phyloP scores from a whole-genome alignment of 805 yeast species.

The Saccharomycodes ludwigii region DNA sequence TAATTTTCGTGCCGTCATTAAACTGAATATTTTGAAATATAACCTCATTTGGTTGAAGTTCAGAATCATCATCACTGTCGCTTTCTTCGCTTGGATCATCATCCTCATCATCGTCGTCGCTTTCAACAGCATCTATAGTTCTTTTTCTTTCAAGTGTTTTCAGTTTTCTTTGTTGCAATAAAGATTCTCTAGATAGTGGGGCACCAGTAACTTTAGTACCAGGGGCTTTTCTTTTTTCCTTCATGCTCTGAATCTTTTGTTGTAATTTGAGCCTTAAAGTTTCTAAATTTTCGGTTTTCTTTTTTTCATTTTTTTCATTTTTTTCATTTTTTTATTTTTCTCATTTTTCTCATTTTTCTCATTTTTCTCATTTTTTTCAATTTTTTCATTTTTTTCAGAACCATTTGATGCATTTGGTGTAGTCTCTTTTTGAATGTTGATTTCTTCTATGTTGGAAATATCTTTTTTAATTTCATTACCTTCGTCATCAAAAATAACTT shows the following conservation, averaged over 20 bases:
- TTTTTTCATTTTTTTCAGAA: constrained; percentile 11
- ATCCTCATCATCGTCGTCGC: constrained; percentile 13
- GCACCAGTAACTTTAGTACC: constrained; percentile 76
- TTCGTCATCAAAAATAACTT: constrained; percentile 58
- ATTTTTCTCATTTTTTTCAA: constrained; percentile 14
- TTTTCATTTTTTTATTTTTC: constrained; percentile 12
- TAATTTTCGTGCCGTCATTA: constrained; percentile 66
- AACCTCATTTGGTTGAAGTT: constrained; percentile 27
- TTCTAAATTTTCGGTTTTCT: constrained; percentile 42
- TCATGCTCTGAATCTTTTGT: constrained; percentile 52
- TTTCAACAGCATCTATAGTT: constrained; percentile 23
- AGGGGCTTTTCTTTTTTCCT: constrained; percentile 82
- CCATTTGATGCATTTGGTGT: constrained; percentile 6
- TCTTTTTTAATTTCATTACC: constrained; percentile 35
- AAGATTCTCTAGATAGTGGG: constrained; percentile 72
- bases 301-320: constrained; percentile 25
- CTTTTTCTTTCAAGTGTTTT: constrained; percentile 24
- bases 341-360: constrained; percentile 12
- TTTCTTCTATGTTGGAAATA: constrained; percentile 5
- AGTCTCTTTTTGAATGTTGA: constrained; percentile 4
- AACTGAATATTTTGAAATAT: constrained; percentile 76
- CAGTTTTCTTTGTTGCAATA: constrained; percentile 51
- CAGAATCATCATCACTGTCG: constrained; percentile 31
- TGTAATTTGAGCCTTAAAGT: constrained; percentile 72
- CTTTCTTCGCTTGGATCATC: constrained; percentile 16